Conservation (phyloP, 2,329 filamentous ascomycete species). For the Fusarium domesticum region DNA sequence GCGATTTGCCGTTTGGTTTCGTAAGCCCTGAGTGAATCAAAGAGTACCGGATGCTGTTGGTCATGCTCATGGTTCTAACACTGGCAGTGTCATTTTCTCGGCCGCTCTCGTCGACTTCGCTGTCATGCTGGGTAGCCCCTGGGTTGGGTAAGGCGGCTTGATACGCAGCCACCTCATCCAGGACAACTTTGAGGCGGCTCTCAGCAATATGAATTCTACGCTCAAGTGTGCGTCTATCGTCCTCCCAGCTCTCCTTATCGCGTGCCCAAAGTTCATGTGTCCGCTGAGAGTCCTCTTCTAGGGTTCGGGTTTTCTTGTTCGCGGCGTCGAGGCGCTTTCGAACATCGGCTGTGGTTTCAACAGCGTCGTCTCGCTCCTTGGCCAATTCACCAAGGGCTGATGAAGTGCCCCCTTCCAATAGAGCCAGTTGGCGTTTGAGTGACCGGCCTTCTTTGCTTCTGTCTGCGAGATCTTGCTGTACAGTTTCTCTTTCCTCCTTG, state of each 20-base stretch:
- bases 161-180: constrained; percentile 79
- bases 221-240: constrained; percentile 77
- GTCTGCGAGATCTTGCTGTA: constrained; percentile 60
- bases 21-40: constrained; percentile 54
- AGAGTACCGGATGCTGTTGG: constrained; percentile 72
- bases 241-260: constrained; percentile 82
- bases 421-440: constrained; percentile 78
- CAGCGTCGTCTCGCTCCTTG: constrained; percentile 80
- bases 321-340: constrained; percentile 72
- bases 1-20: constrained; percentile 65
- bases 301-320: constrained; percentile 72
- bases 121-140: constrained; percentile 40
- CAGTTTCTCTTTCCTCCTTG: constrained; percentile 69
- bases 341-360: constrained; percentile 68
- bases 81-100: constrained; percentile 71
- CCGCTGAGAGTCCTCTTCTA: constrained; percentile 79
- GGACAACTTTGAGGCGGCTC: constrained; percentile 73
- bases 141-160: constrained; percentile 53
- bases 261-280: constrained; percentile 77
- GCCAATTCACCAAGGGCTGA: constrained; percentile 81
- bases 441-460: constrained; percentile 74
- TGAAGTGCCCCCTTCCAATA: constrained; percentile 83
- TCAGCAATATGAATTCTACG: constrained; percentile 88
- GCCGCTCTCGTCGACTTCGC: constrained; percentile 58
- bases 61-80: constrained; percentile 67